phyloP scores from a whole-genome alignment of 331 rosid genomes.

The Phaseolus coccineus region DNA sequence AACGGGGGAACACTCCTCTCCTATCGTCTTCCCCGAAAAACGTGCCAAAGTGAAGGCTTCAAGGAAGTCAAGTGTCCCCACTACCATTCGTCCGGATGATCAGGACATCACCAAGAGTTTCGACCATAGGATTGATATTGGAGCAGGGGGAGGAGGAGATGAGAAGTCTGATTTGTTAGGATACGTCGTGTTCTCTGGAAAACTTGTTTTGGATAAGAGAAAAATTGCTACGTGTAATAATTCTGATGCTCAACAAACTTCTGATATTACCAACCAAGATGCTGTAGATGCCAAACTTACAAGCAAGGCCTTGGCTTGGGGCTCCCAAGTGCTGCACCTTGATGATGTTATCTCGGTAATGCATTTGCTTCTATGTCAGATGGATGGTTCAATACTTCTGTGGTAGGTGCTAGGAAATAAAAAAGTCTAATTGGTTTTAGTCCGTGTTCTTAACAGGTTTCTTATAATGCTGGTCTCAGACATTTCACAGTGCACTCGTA shows the following conservation, averaged over 20 bases:
- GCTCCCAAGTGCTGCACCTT: slow-evolving; percentile 75
- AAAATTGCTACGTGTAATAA: slow-evolving; percentile 47
- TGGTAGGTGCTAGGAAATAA: slow-evolving; percentile 30
- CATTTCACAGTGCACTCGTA: slow-evolving; percentile 94
- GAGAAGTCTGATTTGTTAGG: slow-evolving; percentile 95
- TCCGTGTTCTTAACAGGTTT: slow-evolving; percentile 71
- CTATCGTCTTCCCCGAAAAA: slow-evolving; percentile 95
- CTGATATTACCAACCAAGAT: slow-evolving; percentile 56
- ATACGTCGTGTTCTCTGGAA: slow-evolving; percentile 73
- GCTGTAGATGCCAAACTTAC: slow-evolving; percentile 86
- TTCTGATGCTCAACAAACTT: slow-evolving; percentile 55
- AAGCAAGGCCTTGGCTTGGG: slow-evolving; percentile 89
- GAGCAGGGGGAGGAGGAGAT: slow-evolving; percentile 72
- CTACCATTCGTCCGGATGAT: slow-evolving; percentile 51
- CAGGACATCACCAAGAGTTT: slow-evolving; percentile 62
- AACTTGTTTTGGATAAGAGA: slow-evolving; percentile 84
- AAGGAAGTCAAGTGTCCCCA: slow-evolving; percentile 50
- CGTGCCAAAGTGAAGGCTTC: slow-evolving; percentile 74
- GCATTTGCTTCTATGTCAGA: slow-evolving; percentile 44
- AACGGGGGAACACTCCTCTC: slow-evolving; percentile 92
- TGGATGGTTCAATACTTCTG: slow-evolving; percentile 39
- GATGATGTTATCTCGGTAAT: slow-evolving; percentile 94
- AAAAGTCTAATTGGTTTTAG: slow-evolving; percentile 44
- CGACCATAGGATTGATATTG: slow-evolving; percentile 89
- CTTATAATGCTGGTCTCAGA: slow-evolving; percentile 92